Base-by-base conservation (phyloP, 768 basidiomycete species). In the Xerocomellus chrysenteron region DNA sequence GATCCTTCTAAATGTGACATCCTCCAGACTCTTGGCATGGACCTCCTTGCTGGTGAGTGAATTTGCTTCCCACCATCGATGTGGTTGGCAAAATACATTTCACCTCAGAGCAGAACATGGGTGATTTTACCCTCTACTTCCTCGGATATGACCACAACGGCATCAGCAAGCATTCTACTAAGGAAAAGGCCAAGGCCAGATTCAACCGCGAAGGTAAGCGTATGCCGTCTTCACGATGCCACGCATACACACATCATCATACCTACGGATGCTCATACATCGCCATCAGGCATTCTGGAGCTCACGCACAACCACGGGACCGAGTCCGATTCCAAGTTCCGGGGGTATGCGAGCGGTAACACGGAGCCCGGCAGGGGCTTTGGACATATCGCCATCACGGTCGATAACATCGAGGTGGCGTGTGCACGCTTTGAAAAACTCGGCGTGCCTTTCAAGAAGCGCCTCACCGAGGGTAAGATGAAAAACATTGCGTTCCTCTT, bases 281-380 rank as follows among this genome's bases (percentile, higher is more conserved):
- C 10, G 28, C 35, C 24, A 46, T n/a, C 62, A 90, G 88, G 86
- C 51, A 74, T 94, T 61, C 82, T 94, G 56, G 92, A 95, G 70
- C 80, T 94, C 47, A 93, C 89, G 2, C 86, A 90, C 76, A 93
- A 94, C 77, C 91, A 94, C 70, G 92, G 94, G 53, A 92, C 92
- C 54, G 96, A 98, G 75, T 76, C 74, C 53, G 88, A 95, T 68
- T 64, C 84, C 50, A 73, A 73, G 59, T 94, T 94, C 78, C 70
- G 84, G 63, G 94, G 92, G 36, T 98, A 97, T 70, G 80, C 85
- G 11, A 88, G 72, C 65, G 96, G 96, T 1, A 99, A 99, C 74
- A 69, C 82, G 4, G 94, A 95, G 5, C 88, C 90, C 5, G 86
- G 87, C 30, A 79, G 78, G 53, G 83, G 71, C 17, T 95, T 94